These are phyloP conservation scores for Alternaria angustiovoidea DNA, from an alignment of 2,329 filamentous ascomycete genomes.

Conservation along the genomic window DNA sequence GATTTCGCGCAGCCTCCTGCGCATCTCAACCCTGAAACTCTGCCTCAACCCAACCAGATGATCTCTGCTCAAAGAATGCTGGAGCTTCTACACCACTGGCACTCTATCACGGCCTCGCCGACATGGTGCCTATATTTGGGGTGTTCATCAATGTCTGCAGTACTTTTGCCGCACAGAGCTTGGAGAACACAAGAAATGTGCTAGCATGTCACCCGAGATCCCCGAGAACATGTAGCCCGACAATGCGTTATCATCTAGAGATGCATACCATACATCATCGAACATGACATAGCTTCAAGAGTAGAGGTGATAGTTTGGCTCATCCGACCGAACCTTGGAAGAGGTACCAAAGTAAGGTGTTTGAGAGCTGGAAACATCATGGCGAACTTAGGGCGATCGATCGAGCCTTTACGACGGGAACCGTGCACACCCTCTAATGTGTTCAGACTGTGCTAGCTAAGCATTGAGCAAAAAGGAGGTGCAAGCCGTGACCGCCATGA, in stretches of 20 bases:
- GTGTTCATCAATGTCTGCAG: neutral
- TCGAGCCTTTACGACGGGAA: constrained; percentile 1
- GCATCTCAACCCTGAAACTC: neutral
- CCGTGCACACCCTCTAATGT: neutral
- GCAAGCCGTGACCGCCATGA: neutral
- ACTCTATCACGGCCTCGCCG: neutral
- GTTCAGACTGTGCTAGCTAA: neutral
- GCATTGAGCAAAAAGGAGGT: neutral
- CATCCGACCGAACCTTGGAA: neutral
- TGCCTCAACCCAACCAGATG: neutral
- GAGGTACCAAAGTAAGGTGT: constrained; percentile 1
- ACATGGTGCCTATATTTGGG: neutral
- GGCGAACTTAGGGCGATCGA: constrained; percentile 4
- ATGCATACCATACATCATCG: neutral
- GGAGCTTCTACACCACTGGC: neutral
- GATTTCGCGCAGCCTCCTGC: neutral
- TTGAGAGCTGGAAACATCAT: constrained; percentile 1
- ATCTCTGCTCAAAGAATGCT: neutral
- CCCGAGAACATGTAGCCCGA: neutral
- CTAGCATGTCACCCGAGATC: neutral
- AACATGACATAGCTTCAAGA: neutral
- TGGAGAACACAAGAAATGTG: constrained; percentile 1
- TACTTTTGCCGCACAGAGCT: constrained; percentile 4
- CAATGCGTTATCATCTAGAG: neutral
- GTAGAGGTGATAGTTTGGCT: neutral